Evolutionary conservation across 176 grass and related monocot genomes (phyloP).

Genomic region (Rhynchospora breviuscula): DNA sequence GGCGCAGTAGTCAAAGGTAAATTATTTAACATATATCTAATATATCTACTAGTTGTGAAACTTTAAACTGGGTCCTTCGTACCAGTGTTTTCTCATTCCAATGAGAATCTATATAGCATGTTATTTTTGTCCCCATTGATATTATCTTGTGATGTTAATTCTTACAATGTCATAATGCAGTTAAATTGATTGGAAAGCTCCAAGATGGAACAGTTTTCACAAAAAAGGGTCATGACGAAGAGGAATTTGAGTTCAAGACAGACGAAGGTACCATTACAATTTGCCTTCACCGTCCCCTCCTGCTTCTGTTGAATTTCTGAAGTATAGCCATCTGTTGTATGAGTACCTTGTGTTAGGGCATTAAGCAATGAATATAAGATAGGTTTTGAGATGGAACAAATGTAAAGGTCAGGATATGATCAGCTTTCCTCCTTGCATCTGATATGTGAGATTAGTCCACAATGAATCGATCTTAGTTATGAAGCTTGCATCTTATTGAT

Average conservation of each 20-base stretch:
- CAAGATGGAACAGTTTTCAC: constrained; percentile 73
- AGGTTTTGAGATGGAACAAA: no score
- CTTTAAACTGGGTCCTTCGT: no score
- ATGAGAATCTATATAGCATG: neutral
- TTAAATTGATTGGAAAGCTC: constrained; percentile 81
- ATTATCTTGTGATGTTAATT: constrained; percentile 6
- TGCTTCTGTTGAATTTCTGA: neutral
- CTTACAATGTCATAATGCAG: constrained; percentile 32
- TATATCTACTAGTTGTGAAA: neutral
- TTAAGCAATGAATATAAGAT: neutral
- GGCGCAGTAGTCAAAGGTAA: constrained; percentile 74
- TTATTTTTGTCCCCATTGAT: neutral
- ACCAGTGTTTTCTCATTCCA: neutral
- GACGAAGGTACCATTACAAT: constrained; percentile 61
- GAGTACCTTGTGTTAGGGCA: no score
- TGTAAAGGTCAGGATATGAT: no score
- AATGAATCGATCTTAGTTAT: no score
- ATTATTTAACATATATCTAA: neutral
- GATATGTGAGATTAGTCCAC: no score
- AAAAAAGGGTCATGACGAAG: constrained; percentile 74
- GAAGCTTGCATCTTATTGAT: neutral
- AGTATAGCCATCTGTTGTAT: neutral
- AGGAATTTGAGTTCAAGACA: constrained; percentile 75
- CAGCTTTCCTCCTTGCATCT: no score
- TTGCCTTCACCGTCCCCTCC: neutral